phyloP scores from a whole-genome alignment of 257 asterid genomes.

The Nyctanthes arbortristis region DNA sequence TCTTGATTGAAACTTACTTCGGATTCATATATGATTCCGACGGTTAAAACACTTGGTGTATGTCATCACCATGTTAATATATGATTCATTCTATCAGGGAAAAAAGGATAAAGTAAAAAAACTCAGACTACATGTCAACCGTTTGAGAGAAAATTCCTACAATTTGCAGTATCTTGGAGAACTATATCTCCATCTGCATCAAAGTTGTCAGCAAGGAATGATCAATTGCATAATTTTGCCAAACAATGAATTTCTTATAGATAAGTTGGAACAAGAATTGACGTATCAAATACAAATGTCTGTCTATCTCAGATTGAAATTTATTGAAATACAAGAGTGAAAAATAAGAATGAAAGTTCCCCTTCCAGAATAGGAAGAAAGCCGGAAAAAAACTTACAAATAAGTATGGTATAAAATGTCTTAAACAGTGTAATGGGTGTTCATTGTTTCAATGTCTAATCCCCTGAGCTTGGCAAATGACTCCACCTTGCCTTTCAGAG shows the following conservation, averaged over 20 bases:
- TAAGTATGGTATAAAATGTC: background rate
- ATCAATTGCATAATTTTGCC: background rate
- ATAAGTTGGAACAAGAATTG: background rate
- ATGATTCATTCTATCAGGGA: too few species aligned
- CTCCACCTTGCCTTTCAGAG: slow-evolving; percentile 60
- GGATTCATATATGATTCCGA: too few species aligned
- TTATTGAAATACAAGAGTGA: background rate
- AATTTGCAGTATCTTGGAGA: background rate
- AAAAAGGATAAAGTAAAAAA: too few species aligned
- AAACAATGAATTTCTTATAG: background rate
- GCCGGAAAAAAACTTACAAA: background rate
- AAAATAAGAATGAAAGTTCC: background rate
- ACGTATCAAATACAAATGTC: background rate
- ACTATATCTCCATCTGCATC: background rate
- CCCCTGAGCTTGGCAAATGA: slow-evolving; percentile 55
- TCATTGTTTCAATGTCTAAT: slow-evolving; percentile 47
- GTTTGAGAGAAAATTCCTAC: background rate
- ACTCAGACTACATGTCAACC: too few species aligned
- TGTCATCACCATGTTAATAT: too few species aligned
- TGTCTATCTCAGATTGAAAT: background rate
- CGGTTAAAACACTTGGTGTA: too few species aligned
- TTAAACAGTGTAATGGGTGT: slow-evolving; percentile 54
- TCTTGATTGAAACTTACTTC: too few species aligned
- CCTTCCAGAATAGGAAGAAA: background rate
- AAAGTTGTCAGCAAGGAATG: background rate